These are phyloP conservation scores for Boletus patriciae DNA, from an alignment of 768 basidiomycete genomes.

Conservation along the genomic window DNA sequence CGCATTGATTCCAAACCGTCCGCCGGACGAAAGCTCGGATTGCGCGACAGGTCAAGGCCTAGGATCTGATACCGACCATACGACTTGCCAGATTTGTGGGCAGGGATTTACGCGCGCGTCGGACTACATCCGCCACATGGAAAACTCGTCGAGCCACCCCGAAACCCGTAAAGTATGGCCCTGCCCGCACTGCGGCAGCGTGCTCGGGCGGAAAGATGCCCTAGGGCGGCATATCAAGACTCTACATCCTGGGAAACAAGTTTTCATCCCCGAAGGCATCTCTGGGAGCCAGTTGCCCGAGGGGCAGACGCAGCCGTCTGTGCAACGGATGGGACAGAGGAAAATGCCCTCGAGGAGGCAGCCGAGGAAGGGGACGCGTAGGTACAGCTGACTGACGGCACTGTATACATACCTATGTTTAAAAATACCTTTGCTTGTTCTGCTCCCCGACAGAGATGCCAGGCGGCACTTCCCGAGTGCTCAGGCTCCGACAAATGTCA, in stretches of 20 bases:
- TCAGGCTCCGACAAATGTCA: too few species aligned
- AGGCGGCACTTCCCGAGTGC: too few species aligned
- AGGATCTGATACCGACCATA: not conserved
- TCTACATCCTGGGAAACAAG: constrained; percentile 6
- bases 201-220: constrained; percentile 28
- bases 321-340: constrained; percentile 7
- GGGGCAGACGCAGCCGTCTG: not conserved
- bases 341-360: constrained; percentile 2
- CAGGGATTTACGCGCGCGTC: constrained; percentile 21
- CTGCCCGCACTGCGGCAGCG: constrained; percentile 20
- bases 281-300: not conserved
- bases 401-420: too few species aligned
- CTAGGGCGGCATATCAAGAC: constrained; percentile 25
- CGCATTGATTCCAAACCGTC: not conserved
- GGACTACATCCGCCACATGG: constrained; percentile 21
- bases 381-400: constrained; percentile 2
- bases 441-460: too few species aligned
- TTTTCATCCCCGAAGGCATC: not conserved
- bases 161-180: constrained; percentile 29
- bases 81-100: constrained; percentile 17
- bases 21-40: not conserved
- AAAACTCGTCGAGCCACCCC: constrained; percentile 24
- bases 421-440: too few species aligned
- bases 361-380: constrained; percentile 7
- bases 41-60: not conserved